A percentile compares a stretch with the other conserved stretches of the same genome.
phyloP scores from a whole-genome alignment of 78 protist genomes.

The Emiliania huxleyi region DNA sequence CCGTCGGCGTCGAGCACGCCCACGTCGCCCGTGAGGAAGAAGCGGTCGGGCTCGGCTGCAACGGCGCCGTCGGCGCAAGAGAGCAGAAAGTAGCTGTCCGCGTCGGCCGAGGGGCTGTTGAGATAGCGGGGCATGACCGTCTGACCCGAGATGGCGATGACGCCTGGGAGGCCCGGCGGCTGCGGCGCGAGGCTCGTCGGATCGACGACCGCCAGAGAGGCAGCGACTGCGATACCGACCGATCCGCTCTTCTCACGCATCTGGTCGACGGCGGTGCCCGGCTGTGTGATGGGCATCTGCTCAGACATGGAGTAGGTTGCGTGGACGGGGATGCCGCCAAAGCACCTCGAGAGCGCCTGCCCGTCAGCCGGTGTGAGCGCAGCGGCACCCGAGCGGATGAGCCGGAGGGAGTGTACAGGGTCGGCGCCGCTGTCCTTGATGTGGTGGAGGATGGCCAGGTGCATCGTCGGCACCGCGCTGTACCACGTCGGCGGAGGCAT shows the following conservation, averaged over 20 bases:
- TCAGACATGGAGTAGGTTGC: neutral
- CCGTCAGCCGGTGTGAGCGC: neutral
- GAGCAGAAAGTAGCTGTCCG: neutral
- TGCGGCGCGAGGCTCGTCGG: neutral
- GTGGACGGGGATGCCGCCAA: neutral
- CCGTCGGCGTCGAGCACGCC: neutral
- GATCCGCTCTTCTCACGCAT: too few species aligned
- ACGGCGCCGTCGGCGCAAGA: neutral
- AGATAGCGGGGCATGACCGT: neutral
- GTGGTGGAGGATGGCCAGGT: neutral
- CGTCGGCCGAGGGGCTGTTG: neutral
- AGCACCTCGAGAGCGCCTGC: neutral
- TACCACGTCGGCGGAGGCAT: neutral
- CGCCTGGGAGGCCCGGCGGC: neutral
- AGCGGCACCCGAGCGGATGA: neutral
- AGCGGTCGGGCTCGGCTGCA: neutral
- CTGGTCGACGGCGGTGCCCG: neutral
- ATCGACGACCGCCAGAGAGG: neutral
- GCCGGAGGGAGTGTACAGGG: neutral
- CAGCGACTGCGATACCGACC: neutral
- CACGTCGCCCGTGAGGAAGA: neutral
- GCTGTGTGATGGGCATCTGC: neutral
- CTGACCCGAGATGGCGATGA: neutral
- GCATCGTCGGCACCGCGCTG: neutral
- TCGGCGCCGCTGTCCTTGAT: neutral